phyloP scores from a whole-genome alignment of 108 stramenopile species.

The Skeletonema tropicum region DNA sequence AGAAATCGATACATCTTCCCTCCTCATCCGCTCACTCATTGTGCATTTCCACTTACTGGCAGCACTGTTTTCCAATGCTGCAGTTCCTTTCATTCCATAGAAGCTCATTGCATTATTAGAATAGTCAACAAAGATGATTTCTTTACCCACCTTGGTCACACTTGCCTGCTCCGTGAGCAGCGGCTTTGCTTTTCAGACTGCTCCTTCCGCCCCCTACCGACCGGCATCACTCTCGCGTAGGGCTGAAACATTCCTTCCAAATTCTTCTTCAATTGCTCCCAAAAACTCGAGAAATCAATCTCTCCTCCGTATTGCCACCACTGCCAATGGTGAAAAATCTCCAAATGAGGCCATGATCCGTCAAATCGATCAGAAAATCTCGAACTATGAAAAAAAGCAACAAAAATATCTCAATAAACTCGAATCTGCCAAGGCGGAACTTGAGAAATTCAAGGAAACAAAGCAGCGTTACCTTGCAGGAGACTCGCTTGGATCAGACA shows the following conservation, averaged over 20 bases:
- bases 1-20: background rate
- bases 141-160: conserved; percentile 6
- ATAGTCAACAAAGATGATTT: background rate
- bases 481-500: conserved; percentile 27
- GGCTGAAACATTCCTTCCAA: conserved; percentile 18
- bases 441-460: conserved; percentile 57
- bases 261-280: conserved; percentile 20
- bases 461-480: conserved; percentile 77
- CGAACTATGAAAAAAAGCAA: conserved; percentile 54
- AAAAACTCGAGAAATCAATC: conserved; percentile 15
- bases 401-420: conserved; percentile 60
- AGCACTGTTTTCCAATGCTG: no score
- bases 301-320: conserved; percentile 38
- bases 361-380: conserved; percentile 75
- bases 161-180: conserved; percentile 28
- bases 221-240: conserved; percentile 18
- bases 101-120: background rate
- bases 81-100: background rate
- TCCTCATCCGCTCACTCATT: background rate
- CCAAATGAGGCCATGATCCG: conserved; percentile 50
- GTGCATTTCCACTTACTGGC: background rate
- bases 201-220: conserved; percentile 33
- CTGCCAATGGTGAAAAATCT: conserved; percentile 30
- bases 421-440: conserved; percentile 49
- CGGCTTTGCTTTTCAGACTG: conserved; percentile 35